Percentiles rank a stretch among this genome's conserved stretches.
Evolutionary conservation across 495 filamentous ascomycete genomes (phyloP).

Genomic region (Evansstolkia leycettana): DNA sequence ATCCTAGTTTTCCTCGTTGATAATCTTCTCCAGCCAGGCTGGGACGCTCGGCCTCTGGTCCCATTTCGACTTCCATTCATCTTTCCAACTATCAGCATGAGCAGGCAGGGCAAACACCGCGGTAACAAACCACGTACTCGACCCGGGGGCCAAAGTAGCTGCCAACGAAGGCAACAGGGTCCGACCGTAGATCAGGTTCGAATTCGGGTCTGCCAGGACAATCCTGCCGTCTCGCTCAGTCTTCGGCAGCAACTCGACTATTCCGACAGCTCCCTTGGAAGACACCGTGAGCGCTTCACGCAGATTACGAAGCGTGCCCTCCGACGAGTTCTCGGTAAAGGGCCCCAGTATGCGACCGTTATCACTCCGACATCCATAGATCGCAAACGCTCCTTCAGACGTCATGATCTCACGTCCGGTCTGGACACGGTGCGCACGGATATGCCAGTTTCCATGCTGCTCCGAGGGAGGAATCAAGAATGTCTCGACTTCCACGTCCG

Average conservation of each 20-base stretch:
- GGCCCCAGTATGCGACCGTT: conserved; percentile 47
- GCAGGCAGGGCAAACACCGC: conserved; percentile 38
- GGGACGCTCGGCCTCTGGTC: conserved; percentile 39
- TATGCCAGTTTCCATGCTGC: conserved; percentile 50
- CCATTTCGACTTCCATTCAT: conserved; percentile 29
- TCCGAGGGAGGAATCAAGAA: conserved; percentile 48
- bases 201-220: conserved; percentile 66
- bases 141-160: conserved; percentile 19
- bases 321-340: conserved; percentile 35
- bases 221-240: conserved; percentile 39
- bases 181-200: conserved; percentile 57
- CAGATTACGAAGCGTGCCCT: conserved; percentile 40
- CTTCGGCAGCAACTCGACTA: conserved; percentile 41
- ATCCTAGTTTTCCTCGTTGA: conserved; percentile 9
- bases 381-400: conserved; percentile 60
- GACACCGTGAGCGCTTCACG: conserved; percentile 51
- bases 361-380: conserved; percentile 44
- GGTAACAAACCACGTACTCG: conserved; percentile 33
- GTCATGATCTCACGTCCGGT: conserved; percentile 48
- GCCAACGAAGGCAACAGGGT: conserved; percentile 56
- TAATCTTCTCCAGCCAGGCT: conserved; percentile 38
- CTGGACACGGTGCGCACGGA: conserved; percentile 49
- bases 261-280: conserved; percentile 54
- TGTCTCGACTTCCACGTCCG: conserved; percentile 50
- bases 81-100: conserved; percentile 9